Percentiles rank a stretch among this genome's conserved stretches.
Conservation (phyloP, 768 basidiomycete genomes). For the Lyophyllum atratum region DNA sequence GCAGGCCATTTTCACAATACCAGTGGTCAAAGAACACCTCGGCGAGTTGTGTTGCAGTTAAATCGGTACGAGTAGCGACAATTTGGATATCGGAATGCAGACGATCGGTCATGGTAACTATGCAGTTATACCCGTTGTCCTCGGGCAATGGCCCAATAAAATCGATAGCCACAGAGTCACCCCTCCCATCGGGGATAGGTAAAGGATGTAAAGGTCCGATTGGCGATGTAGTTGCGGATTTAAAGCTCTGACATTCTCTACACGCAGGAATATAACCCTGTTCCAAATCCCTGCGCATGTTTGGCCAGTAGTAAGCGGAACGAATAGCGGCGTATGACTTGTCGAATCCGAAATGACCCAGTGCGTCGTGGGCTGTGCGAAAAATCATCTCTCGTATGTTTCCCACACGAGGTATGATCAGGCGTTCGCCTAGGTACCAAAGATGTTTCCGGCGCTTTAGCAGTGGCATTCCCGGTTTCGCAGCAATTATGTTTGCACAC, state of each 20-base stretch:
- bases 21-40: constrained; percentile 28
- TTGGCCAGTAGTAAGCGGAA: too few relatives aligned
- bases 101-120: constrained; percentile 27
- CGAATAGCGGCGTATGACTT: too few relatives aligned
- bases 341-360: too few relatives aligned
- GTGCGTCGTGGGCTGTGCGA: too few relatives aligned
- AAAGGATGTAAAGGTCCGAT: background rate
- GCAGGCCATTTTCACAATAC: constrained; percentile 38
- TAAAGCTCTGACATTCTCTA: background rate
- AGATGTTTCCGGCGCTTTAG: too few relatives aligned
- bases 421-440: too few relatives aligned
- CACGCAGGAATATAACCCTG: background rate
- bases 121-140: constrained; percentile 21
- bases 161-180: constrained; percentile 19
- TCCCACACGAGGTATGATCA: too few relatives aligned
- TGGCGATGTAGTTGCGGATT: background rate
- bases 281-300: too few relatives aligned
- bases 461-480: too few relatives aligned
- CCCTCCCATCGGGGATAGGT: constrained; percentile 26
- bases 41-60: constrained; percentile 21
- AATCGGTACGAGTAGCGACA: background rate
- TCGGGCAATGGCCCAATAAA: constrained; percentile 11
- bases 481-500: too few relatives aligned
- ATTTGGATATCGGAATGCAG: constrained; percentile 24
- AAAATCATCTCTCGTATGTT: too few relatives aligned